A percentile compares a stretch with the other conserved stretches of the same genome.
phyloP scores from a whole-genome alignment of 2,329 filamentous ascomycete genomes.

The Fusarium sp. region DNA sequence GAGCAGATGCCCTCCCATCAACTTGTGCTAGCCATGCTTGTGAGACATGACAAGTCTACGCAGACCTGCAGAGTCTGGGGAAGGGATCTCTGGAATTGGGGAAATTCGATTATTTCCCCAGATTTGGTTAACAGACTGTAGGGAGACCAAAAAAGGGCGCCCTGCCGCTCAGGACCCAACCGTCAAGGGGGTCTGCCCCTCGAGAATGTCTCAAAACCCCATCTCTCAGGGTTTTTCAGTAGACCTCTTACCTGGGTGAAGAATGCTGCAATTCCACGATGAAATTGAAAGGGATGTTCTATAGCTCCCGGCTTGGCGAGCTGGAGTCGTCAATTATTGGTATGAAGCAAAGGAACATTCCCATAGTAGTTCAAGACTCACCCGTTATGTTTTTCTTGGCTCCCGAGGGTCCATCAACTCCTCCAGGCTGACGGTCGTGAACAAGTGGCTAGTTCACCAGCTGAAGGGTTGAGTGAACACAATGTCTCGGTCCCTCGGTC shows the following conservation, averaged over 20 bases:
- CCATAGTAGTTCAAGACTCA: neutral
- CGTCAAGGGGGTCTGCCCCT: conserved; percentile 17
- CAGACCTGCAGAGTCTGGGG: conserved; percentile 14
- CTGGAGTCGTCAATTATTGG: neutral
- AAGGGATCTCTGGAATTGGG: conserved; percentile 33
- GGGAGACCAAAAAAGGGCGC: conserved; percentile 1
- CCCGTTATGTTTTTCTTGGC: neutral
- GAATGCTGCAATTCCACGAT: conserved; percentile 8
- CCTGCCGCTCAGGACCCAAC: neutral
- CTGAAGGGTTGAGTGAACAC: conserved; percentile 23
- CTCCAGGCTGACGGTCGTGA: neutral
- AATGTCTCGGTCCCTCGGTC: conserved; percentile 37
- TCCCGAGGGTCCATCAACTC: neutral
- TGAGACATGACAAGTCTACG: neutral
- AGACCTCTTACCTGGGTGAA: conserved; percentile 3
- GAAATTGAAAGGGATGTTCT: neutral
- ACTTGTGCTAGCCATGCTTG: rapidly evolving
- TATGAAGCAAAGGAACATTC: rapidly evolving
- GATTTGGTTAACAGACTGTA: conserved; percentile 3
- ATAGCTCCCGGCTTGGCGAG: conserved; percentile 1
- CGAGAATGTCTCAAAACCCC: conserved; percentile 20
- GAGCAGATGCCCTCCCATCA: neutral
- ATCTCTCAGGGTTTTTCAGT: neutral
- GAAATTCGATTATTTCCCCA: conserved; percentile 33
- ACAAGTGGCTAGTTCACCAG: neutral